phyloP scores from a whole-genome alignment of 2,329 filamentous ascomycete genomes.

The Penicillium sp. region DNA sequence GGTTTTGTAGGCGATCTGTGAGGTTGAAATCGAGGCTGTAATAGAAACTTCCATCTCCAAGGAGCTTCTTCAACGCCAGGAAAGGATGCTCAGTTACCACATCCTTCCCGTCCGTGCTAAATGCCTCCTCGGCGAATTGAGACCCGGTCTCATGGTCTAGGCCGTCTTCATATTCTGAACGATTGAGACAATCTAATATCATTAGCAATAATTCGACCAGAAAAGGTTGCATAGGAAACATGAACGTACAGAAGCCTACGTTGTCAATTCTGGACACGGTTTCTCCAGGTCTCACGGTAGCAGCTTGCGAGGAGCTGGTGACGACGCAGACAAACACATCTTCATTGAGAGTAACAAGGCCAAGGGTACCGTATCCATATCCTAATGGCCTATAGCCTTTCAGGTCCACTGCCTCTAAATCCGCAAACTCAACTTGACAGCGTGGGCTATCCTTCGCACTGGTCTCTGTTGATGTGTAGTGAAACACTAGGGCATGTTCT shows the following conservation, averaged over 20 bases:
- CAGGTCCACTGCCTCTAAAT: slow-evolving; percentile 63
- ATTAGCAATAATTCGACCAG: not conserved
- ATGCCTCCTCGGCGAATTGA: slow-evolving; percentile 53
- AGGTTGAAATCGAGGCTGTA: slow-evolving; percentile 98
- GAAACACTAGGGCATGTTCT: slow-evolving; percentile 78
- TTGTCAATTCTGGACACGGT: slow-evolving; percentile 81
- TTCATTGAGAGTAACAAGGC: slow-evolving; percentile 75
- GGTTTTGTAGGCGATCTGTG: slow-evolving; percentile 87
- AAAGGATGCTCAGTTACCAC: slow-evolving; percentile 80
- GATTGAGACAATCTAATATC: slow-evolving; percentile 74
- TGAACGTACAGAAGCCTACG: slow-evolving; percentile 70
- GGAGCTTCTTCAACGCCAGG: slow-evolving; percentile 81
- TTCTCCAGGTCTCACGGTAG: slow-evolving; percentile 80
- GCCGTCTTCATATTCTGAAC: slow-evolving; percentile 78
- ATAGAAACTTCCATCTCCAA: slow-evolving; percentile 93
- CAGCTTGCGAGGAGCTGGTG: slow-evolving; percentile 73
- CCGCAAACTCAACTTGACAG: slow-evolving; percentile 88
- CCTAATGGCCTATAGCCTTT: slow-evolving; percentile 75
- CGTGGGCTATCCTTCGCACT: slow-evolving; percentile 50
- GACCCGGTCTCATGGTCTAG: slow-evolving; percentile 56
- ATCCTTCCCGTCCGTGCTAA: slow-evolving; percentile 62
- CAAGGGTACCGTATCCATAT: slow-evolving; percentile 79
- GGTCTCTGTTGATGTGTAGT: slow-evolving; percentile 66
- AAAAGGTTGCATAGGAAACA: slow-evolving; percentile 16
- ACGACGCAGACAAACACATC: slow-evolving; percentile 93